These are phyloP conservation scores for Aurifilum marmelostoma DNA, from an alignment of 2,329 filamentous ascomycete species.

Conservation along the genomic window DNA sequence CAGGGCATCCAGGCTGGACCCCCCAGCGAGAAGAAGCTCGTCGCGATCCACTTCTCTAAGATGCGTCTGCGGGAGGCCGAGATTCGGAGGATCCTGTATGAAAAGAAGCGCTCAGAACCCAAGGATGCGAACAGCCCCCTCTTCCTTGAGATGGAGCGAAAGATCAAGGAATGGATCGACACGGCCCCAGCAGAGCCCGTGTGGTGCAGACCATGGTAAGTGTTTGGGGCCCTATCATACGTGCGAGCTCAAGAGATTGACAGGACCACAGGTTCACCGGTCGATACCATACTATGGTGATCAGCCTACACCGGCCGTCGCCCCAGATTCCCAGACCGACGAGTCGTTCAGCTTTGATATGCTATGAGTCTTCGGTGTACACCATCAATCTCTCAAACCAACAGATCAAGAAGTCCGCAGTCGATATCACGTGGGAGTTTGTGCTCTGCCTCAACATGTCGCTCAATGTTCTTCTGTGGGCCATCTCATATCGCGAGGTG, in stretches of 20 bases:
- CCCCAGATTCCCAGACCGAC: slow-evolving; percentile 90
- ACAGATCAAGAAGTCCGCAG: slow-evolving; percentile 74
- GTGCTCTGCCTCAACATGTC: slow-evolving; percentile 88
- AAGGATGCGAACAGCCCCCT: slow-evolving; percentile 82
- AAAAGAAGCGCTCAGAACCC: slow-evolving; percentile 78
- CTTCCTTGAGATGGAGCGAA: slow-evolving; percentile 79
- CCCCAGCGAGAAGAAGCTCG: slow-evolving; percentile 79
- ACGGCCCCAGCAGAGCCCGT: slow-evolving; percentile 69
- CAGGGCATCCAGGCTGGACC: slow-evolving; percentile 74
- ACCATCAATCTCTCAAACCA: slow-evolving; percentile 81
- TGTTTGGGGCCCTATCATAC: slow-evolving; percentile 20
- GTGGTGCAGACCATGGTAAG: slow-evolving; percentile 81
- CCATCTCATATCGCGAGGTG: slow-evolving; percentile 83
- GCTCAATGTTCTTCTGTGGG: slow-evolving; percentile 90
- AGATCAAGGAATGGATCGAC: slow-evolving; percentile 79
- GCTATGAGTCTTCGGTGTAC: slow-evolving; percentile 79
- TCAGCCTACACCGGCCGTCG: slow-evolving; percentile 86
- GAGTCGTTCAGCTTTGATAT: slow-evolving; percentile 74
- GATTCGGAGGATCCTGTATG: slow-evolving; percentile 83
- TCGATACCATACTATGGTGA: slow-evolving; percentile 83
- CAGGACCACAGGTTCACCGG: slow-evolving; percentile 58
- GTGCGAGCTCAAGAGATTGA: slow-evolving; percentile 22
- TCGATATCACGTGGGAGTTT: slow-evolving; percentile 94
- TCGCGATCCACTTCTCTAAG: slow-evolving; percentile 90
- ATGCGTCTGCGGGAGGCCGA: slow-evolving; percentile 89